Evolutionary conservation across 2,329 filamentous ascomycete species (phyloP).

Genomic region (Cylindrodendrum hubeiense): DNA sequence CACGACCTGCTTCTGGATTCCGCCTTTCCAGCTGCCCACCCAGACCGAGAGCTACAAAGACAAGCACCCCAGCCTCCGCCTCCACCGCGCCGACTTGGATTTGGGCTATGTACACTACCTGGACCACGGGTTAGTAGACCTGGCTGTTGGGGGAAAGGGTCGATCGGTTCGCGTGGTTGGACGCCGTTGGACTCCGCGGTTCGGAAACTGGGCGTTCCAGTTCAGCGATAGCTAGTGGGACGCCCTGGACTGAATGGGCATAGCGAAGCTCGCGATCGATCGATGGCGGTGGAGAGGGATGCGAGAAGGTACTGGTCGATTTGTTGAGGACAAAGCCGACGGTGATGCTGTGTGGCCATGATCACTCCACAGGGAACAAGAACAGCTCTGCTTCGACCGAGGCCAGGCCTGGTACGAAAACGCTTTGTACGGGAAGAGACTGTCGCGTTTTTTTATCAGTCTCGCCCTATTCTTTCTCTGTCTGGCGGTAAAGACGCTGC

Average conservation of each 20-base stretch:
- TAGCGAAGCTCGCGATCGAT: neutral
- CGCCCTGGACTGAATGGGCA: neutral
- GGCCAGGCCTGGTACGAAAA: neutral
- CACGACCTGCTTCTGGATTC: conserved; percentile 2
- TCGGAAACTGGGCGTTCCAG: conserved; percentile 5
- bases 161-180: conserved; percentile 34
- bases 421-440: too few relatives aligned
- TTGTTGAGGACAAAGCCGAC: conserved; percentile 2
- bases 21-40: neutral
- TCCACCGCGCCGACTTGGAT: neutral
- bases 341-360: conserved; percentile 3
- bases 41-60: neutral
- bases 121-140: neutral
- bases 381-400: neutral
- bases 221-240: neutral
- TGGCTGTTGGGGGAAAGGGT: neutral
- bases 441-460: too few relatives aligned
- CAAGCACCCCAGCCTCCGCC: too few relatives aligned
- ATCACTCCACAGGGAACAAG: neutral
- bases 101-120: neutral
- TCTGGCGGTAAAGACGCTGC: too few relatives aligned
- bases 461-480: too few relatives aligned
- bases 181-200: conserved; percentile 40
- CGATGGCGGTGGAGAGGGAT: conserved; percentile 4
- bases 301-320: neutral